These are phyloP conservation scores for Platanthera guangdongensis DNA, from an alignment of 106 monocot genomes.

Conservation along the genomic window DNA sequence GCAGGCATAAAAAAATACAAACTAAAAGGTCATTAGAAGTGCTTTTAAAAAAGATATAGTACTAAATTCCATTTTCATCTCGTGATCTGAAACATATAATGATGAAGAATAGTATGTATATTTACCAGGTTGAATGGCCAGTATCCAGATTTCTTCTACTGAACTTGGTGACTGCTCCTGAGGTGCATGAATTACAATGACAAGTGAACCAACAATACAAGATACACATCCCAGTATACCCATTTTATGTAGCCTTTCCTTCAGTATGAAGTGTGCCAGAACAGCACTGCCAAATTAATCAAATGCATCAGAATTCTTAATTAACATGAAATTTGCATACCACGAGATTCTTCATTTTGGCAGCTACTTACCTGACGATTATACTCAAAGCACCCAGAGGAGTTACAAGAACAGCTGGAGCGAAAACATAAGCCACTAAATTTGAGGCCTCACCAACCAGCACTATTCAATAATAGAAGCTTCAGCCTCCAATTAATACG, in stretches of 20 bases:
- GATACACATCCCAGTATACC: slow-evolving; percentile 60
- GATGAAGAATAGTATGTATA: not conserved
- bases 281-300: slow-evolving; percentile 40
- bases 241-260: slow-evolving; percentile 55
- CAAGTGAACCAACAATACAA: slow-evolving; percentile 74
- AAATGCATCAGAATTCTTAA: not conserved
- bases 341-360: not conserved
- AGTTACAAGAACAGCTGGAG: slow-evolving; percentile 77
- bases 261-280: slow-evolving; percentile 69
- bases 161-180: slow-evolving; percentile 49
- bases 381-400: slow-evolving; percentile 85
- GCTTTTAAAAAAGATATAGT: not conserved
- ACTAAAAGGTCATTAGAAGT: slow-evolving; percentile 1
- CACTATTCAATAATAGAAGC: slow-evolving; percentile 31
- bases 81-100: not conserved
- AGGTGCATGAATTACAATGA: slow-evolving; percentile 79
- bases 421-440: slow-evolving; percentile 77
- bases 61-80: not conserved
- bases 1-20: slow-evolving; percentile 9
- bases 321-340: not conserved
- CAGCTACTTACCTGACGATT: slow-evolving; percentile 50
- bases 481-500: not conserved
- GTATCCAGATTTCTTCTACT: slow-evolving; percentile 66
- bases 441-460: slow-evolving; percentile 64
- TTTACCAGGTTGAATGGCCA: slow-evolving; percentile 79